These are phyloP conservation scores for Trametes punicea DNA, from an alignment of 768 basidiomycete species.

Conservation along the genomic window DNA sequence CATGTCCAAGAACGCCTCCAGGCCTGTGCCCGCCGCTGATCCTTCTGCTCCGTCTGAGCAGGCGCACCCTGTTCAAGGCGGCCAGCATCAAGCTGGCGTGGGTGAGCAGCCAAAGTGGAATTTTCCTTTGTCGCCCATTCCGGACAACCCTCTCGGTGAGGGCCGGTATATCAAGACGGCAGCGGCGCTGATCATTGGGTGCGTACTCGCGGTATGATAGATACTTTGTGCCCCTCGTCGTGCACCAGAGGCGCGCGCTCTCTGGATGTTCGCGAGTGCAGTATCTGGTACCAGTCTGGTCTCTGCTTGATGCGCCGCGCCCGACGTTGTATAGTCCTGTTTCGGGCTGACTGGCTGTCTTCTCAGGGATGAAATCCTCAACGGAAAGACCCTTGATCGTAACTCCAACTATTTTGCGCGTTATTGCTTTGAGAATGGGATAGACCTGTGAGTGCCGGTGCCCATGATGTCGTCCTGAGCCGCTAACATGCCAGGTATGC, in stretches of 20 bases:
- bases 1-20: not conserved
- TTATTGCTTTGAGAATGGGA: conserved; percentile 85
- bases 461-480: not conserved
- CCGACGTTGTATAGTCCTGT: not conserved
- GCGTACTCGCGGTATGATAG: conserved; percentile 25
- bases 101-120: conserved; percentile 21
- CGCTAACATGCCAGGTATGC: conserved; percentile 17
- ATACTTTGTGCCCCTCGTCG: not conserved
- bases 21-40: not conserved
- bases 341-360: not conserved
- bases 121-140: conserved; percentile 56
- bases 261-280: not conserved
- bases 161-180: conserved; percentile 71
- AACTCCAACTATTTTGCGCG: conserved; percentile 87
- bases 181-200: conserved; percentile 77
- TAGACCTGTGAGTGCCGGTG: conserved; percentile 54
- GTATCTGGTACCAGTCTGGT: not conserved
- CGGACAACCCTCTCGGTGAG: conserved; percentile 64
- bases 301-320: not conserved
- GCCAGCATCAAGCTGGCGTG: not conserved
- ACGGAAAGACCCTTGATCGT: conserved; percentile 83
- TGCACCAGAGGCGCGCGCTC: not conserved
- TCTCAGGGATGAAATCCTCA: conserved; percentile 83
- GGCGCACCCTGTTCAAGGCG: no score
- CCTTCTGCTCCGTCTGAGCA: not conserved